These are phyloP conservation scores for Globisporangium cylindrosporum DNA, from an alignment of 352 stramenopile species.

Conservation along the genomic window DNA sequence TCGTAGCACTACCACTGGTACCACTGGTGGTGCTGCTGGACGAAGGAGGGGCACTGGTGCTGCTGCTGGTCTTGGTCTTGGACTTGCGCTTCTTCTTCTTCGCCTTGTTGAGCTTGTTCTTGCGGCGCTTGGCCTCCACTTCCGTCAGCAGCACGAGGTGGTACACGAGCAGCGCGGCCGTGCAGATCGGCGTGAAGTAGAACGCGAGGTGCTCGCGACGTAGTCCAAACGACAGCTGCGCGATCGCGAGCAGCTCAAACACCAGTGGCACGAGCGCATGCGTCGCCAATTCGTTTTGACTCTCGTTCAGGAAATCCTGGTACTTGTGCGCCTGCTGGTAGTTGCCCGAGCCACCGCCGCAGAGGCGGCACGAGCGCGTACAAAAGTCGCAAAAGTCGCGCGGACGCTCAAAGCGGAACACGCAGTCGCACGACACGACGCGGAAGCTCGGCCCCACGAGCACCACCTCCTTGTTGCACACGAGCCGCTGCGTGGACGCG, in stretches of 20 bases:
- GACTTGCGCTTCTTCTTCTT: slow-evolving; percentile 60
- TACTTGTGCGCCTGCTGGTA: slow-evolving; percentile 73
- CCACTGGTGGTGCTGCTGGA: neutral
- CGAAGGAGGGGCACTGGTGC: neutral
- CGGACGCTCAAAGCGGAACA: slow-evolving; percentile 61
- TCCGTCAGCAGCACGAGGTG: slow-evolving; percentile 47
- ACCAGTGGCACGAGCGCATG: slow-evolving; percentile 54
- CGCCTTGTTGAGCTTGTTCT: slow-evolving; percentile 56
- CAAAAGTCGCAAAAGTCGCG: slow-evolving; percentile 79
- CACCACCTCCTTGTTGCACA: slow-evolving; percentile 45
- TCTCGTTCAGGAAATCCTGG: slow-evolving; percentile 70
- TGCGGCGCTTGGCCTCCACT: slow-evolving; percentile 49
- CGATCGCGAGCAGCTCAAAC: slow-evolving; percentile 42
- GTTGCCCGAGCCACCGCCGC: slow-evolving; percentile 74
- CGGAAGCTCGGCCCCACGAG: slow-evolving; percentile 73
- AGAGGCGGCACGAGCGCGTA: slow-evolving; percentile 63
- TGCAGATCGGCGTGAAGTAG: slow-evolving; percentile 42
- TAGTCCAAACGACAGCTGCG: slow-evolving; percentile 45
- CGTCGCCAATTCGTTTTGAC: slow-evolving; percentile 47
- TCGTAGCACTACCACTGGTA: neutral
- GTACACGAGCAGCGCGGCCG: slow-evolving; percentile 50
- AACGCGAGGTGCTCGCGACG: slow-evolving; percentile 51
- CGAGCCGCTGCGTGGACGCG: slow-evolving; percentile 41
- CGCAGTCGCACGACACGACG: slow-evolving; percentile 83
- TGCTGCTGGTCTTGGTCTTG: slow-evolving; percentile 20